phyloP scores from a whole-genome alignment of 2,329 filamentous ascomycete genomes.

The Pyricularia grisea region DNA sequence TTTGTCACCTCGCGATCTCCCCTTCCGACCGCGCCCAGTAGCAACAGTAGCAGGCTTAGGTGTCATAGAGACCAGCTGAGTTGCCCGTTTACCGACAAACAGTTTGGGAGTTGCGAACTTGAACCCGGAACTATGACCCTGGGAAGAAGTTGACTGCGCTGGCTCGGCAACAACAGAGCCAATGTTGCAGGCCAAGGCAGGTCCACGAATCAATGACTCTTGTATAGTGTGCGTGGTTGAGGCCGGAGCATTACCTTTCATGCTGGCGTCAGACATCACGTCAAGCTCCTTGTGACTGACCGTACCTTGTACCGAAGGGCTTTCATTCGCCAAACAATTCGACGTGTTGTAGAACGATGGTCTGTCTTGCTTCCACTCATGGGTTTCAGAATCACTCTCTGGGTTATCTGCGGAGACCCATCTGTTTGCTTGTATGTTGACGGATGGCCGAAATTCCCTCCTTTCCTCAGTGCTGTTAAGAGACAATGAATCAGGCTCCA shows the following conservation, averaged over 20 bases:
- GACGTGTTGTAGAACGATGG: neutral
- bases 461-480: neutral
- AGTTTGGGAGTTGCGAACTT: conserved; percentile 17
- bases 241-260: neutral
- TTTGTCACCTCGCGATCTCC: conserved; percentile 1
- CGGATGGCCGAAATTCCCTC: neutral
- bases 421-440: neutral
- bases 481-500: neutral
- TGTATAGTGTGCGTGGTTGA: neutral
- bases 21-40: conserved; percentile 8
- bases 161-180: conserved; percentile 5
- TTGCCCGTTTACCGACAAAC: conserved; percentile 18
- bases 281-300: neutral
- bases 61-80: neutral
- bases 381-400: neutral
- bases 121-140: conserved; percentile 11
- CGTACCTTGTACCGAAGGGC: neutral
- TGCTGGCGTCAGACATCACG: neutral
- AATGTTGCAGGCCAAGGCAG: conserved; percentile 4
- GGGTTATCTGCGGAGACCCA: neutral
- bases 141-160: conserved; percentile 4
- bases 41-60: neutral
- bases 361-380: neutral
- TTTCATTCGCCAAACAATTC: neutral
- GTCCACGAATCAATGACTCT: neutral